phyloP scores from a whole-genome alignment of 2,329 filamentous ascomycete species.

The Colletotrichum sp. region DNA sequence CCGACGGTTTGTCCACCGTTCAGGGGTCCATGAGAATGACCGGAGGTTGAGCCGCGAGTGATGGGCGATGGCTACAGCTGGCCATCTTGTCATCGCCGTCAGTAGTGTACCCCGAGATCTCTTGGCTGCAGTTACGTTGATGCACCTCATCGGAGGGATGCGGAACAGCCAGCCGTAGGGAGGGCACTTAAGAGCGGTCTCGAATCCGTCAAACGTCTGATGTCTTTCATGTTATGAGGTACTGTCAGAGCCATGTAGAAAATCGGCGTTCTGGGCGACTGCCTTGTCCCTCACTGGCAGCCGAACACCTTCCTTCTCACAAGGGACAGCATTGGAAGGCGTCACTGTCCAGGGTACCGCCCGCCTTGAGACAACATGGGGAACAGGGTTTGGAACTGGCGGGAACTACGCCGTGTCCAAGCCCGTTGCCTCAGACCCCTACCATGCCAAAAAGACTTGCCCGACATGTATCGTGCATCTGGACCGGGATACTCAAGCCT shows the following conservation, averaged over 20 bases:
- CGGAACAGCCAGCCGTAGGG: not conserved
- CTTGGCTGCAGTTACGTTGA: not conserved
- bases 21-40: not conserved
- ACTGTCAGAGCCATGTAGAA: not conserved
- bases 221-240: not conserved
- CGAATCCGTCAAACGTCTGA: not conserved
- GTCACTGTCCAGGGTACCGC: not conserved
- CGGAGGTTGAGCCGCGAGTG: not conserved
- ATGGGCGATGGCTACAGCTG: not conserved
- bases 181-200: not conserved
- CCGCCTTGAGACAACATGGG: not conserved
- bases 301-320: not conserved
- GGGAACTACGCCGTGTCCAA: not conserved
- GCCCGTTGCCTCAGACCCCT: not conserved
- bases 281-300: not conserved
- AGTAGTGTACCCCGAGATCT: not conserved
- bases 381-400: not conserved
- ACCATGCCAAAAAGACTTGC: not conserved
- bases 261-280: not conserved
- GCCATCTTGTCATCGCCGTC: not conserved
- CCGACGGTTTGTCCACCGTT: not conserved
- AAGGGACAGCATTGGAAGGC: not conserved
- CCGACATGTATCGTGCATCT: not conserved
- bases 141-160: not conserved
- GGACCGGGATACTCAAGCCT: not conserved